phyloP scores from a whole-genome alignment of 139 green algal genomes.

The Mesotaenium endlicherianum region DNA sequence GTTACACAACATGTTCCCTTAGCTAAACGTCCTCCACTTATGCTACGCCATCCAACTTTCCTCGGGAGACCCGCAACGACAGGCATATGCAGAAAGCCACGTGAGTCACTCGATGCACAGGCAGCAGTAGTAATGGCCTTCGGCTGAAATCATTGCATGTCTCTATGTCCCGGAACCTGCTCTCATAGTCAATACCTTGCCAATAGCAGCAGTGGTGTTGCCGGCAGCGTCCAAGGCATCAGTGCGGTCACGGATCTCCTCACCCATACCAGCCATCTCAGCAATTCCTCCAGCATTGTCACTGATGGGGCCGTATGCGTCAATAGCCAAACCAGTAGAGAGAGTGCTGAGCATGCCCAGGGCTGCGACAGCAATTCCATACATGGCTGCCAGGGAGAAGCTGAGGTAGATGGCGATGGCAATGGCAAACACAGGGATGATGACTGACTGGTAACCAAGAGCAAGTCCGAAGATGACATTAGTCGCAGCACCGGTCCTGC shows the following conservation, averaged over 20 bases:
- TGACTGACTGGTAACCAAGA: slow-evolving; percentile 93
- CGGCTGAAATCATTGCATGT: too few relatives aligned
- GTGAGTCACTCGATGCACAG: too few relatives aligned
- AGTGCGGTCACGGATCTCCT: slow-evolving; percentile 94
- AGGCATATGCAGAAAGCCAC: too few relatives aligned
- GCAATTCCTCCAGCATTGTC: slow-evolving; percentile 90
- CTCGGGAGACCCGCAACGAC: too few relatives aligned
- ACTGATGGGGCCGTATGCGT: slow-evolving; percentile 73
- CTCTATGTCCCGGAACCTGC: too few relatives aligned
- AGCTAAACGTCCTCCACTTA: too few relatives aligned
- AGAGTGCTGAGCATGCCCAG: slow-evolving; percentile 96
- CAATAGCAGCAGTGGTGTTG: slow-evolving; percentile 84
- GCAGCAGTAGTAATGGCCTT: too few relatives aligned
- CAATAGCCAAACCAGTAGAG: slow-evolving; percentile 89
- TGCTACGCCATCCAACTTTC: too few relatives aligned
- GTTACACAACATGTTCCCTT: too few relatives aligned
- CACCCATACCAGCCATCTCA: slow-evolving; percentile 97
- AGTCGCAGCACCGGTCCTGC: slow-evolving; percentile 91
- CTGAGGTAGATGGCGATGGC: slow-evolving; percentile 83
- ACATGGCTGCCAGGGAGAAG: slow-evolving; percentile 85
- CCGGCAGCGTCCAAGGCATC: slow-evolving; percentile 93
- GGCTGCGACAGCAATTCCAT: slow-evolving; percentile 91
- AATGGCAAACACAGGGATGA: slow-evolving; percentile 90
- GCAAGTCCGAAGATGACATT: slow-evolving; percentile 98
- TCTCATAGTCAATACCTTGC: too few relatives aligned